Evolutionary conservation across 768 basidiomycete species (phyloP).

Genomic region (Chalciporus piperatus): DNA sequence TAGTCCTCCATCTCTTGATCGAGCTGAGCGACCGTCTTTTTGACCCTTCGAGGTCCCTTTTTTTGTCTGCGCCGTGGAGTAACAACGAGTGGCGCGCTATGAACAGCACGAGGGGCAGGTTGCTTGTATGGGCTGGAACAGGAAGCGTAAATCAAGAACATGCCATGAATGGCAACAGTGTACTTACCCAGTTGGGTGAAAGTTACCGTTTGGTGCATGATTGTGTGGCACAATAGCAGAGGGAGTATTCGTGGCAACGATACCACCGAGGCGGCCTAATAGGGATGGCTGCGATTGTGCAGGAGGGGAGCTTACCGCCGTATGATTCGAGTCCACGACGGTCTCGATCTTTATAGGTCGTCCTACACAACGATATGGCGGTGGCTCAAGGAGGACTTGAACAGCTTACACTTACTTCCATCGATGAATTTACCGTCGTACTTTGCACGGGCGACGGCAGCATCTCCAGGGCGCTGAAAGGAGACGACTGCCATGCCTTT

Average conservation of each 20-base stretch:
- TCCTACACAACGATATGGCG: conserved; percentile 36
- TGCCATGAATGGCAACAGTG: background rate
- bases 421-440: conserved; percentile 79
- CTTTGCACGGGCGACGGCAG: conserved; percentile 58
- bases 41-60: conserved; percentile 73
- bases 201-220: conserved; percentile 18
- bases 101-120: conserved; percentile 5
- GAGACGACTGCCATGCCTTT: conserved; percentile 79
- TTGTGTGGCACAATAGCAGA: conserved; percentile 6
- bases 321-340: conserved; percentile 44
- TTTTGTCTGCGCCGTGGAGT: conserved; percentile 47
- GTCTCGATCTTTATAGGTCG: conserved; percentile 67
- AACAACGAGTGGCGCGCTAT: conserved; percentile 25
- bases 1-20: conserved; percentile 85
- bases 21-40: conserved; percentile 62
- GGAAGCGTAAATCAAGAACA: background rate
- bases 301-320: conserved; percentile 20
- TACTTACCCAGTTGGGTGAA: conserved; percentile 10
- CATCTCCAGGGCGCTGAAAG: conserved; percentile 65
- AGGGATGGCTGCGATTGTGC: conserved; percentile 36
- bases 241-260: conserved; percentile 1
- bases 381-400: background rate
- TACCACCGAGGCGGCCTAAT: conserved; percentile 35
- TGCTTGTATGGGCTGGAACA: conserved; percentile 20
- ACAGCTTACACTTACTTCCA: conserved; percentile 38